These are phyloP conservation scores for Croton setiger DNA, from an alignment of 441 rosid genomes.

Conservation along the genomic window DNA sequence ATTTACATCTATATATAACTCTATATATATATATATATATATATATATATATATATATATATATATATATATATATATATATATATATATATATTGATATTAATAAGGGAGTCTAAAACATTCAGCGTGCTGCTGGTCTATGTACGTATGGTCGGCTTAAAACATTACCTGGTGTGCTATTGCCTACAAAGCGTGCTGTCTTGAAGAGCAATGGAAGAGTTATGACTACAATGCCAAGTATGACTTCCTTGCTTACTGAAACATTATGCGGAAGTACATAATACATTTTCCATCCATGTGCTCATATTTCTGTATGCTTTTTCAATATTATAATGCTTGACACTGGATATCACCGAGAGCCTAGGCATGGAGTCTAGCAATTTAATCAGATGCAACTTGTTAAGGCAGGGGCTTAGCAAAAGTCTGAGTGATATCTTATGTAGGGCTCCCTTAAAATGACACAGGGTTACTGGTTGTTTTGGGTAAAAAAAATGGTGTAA, in stretches of 20 bases:
- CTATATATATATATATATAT: no score
- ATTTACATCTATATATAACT: no score
- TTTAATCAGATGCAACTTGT: neutral
- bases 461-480: neutral
- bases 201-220: conserved; percentile 53
- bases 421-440: neutral
- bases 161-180: conserved; percentile 54
- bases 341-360: neutral
- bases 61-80: no score
- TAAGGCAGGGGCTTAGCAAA: neutral
- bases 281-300: neutral
- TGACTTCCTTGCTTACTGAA: conserved; percentile 16
- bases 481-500: neutral
- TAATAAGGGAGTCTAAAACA: conserved; percentile 17
- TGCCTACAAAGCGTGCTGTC: conserved; percentile 35
- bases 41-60: no score
- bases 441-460: neutral
- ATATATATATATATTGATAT: no score
- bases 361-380: neutral
- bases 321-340: conserved; percentile 1
- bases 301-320: neutral
- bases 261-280: neutral
- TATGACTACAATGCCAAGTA: conserved; percentile 40
- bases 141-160: conserved; percentile 67
- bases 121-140: conserved; percentile 84